phyloP scores from a whole-genome alignment of 1,139 yeast species.

The Suzukiozyma palmioleophila region DNA sequence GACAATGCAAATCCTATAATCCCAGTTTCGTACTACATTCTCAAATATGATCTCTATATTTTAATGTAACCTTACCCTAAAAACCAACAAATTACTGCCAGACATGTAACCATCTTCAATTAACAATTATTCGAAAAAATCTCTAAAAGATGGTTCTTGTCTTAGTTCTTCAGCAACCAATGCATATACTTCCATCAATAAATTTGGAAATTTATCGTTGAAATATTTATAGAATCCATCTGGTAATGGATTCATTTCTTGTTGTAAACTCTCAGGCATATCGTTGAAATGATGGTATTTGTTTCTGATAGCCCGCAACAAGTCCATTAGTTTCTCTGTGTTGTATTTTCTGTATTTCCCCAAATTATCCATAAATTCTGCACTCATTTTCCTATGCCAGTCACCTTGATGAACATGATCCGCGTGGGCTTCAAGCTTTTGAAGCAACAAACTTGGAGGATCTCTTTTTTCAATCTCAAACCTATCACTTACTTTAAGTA shows the following conservation, averaged over 20 bases:
- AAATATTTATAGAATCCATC: conserved; percentile 79
- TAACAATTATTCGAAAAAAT: conserved; percentile 35
- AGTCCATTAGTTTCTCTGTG: conserved; percentile 72
- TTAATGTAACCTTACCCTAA: too few species aligned
- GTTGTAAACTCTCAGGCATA: conserved; percentile 59
- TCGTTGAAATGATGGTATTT: conserved; percentile 93
- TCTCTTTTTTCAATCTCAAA: conserved; percentile 85
- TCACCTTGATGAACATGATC: conserved; percentile 52
- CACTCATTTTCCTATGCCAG: conserved; percentile 78
- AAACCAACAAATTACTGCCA: too few species aligned
- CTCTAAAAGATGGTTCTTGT: conserved; percentile 58
- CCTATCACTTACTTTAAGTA: conserved; percentile 83
- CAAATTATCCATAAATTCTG: conserved; percentile 68
- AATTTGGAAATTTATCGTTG: conserved; percentile 66
- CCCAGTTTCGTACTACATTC: too few species aligned
- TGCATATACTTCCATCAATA: conserved; percentile 71
- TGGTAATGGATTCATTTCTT: conserved; percentile 74
- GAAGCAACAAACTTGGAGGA: conserved; percentile 69
- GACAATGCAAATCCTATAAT: too few species aligned
- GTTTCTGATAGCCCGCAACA: conserved; percentile 84
- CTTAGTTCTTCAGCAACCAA: conserved; percentile 55
- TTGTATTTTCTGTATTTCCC: conserved; percentile 90
- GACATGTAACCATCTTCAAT: too few species aligned
- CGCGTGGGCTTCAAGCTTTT: conserved; percentile 57
- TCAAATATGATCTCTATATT: too few species aligned